Evolutionary conservation across 208 protist genomes (phyloP), one percentile per base, ranked within the genome.

Genomic region (Endotrypanum monterogeii): DNA sequence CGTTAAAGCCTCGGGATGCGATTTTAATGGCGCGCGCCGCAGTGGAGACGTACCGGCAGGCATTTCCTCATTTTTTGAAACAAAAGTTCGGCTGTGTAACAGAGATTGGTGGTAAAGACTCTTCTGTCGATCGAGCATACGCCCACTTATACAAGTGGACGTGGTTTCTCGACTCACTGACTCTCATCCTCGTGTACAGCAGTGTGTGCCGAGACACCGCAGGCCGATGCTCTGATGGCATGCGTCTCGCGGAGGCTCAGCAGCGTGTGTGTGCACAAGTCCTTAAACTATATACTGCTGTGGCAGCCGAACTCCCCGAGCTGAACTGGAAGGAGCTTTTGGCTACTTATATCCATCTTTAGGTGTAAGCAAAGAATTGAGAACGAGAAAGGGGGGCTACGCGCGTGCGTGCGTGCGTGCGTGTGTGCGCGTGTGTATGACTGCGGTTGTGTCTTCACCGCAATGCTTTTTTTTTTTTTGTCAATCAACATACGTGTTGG

Each of bases 81-180:
- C 48, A 60, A 5, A 6, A 3, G 66, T 44, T 35, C 30, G 57
- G 30, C 20, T n/a, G 16, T 44, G n/a, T 23, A 32, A 30, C 18
- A 44, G 16, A 44, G 32, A 37, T 3, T 32, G 32, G 30, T 18
- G 16, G 3, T 14, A 32, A 70, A 28, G 48, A 41, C 20, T 5
- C 41, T 18, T 18, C 28, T 4, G 46, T 41, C 32, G 32, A 28
- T 20, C 12, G 48, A 46, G 28, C 30, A 25, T 46, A 48, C 20
- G 28, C 32, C 18, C 50, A 56, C 39, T 6, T 62, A 37, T 73
- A 73, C 55, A 23, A 55, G n/a, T 73, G 68, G 68, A 63, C 32
- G n/a, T 73, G 68, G 68, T 73, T 73, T 20, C 54, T 73, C 12
- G 68, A 73, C 55, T 73, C 68, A 1, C 68, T 73, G n/a, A 73